Conservation (phyloP, 306 rosid genomes). For the Prinsepia uniflora region DNA sequence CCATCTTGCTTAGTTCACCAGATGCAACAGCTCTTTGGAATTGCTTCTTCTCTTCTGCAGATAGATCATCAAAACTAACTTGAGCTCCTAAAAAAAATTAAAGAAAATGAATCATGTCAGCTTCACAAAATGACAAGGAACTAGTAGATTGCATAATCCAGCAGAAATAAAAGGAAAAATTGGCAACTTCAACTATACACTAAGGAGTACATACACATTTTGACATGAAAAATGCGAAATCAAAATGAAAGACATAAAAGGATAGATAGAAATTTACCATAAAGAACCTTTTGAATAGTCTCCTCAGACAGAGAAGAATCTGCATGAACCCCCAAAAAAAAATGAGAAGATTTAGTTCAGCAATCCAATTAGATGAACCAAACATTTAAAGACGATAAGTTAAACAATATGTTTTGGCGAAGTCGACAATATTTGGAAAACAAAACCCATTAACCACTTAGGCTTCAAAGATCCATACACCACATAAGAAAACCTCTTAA, state of each 20-base stretch:
- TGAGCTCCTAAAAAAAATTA: constrained; percentile 54
- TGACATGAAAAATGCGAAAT: not conserved
- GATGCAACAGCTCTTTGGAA: constrained; percentile 77
- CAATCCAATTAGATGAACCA: not conserved
- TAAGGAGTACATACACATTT: not conserved
- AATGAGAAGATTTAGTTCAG: constrained; percentile 19
- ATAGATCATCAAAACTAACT: constrained; percentile 68
- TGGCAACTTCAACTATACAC: not conserved
- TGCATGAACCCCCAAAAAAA: constrained; percentile 16
- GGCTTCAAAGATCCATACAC: not conserved
- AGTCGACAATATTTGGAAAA: not conserved
- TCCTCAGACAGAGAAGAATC: constrained; percentile 65
- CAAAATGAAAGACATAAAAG: not conserved
- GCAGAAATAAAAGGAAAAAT: not conserved
- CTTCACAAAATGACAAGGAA: constrained; percentile 10
- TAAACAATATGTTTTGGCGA: not conserved
- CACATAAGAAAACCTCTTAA: not conserved
- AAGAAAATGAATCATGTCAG: constrained; percentile 21
- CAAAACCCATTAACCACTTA: not conserved
- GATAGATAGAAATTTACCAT: constrained; percentile 46
- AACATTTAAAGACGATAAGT: not conserved
- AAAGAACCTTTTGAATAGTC: constrained; percentile 47
- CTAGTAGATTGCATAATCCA: not conserved
- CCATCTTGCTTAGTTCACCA: constrained; percentile 87
- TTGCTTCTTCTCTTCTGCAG: constrained; percentile 70